A percentile compares a stretch with the other conserved stretches of the same genome.
phyloP scores from a whole-genome alignment of 129 eudicot genomes.

The Erigeron canadensis region DNA sequence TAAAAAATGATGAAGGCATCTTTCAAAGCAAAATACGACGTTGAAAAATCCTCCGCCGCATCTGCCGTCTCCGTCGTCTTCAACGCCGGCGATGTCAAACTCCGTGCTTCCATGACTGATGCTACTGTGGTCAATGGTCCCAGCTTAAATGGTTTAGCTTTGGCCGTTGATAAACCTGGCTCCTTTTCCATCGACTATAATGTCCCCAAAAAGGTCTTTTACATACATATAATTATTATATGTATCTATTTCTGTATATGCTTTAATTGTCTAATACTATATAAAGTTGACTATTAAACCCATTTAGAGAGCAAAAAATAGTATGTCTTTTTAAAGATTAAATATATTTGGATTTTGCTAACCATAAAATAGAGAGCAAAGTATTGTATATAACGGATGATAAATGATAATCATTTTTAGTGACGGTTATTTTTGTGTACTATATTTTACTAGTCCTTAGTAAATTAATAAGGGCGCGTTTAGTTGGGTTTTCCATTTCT shows the following conservation, averaged over 20 bases:
- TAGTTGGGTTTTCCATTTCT: too few relatives aligned
- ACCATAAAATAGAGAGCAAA: too few relatives aligned
- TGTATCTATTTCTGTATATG: neutral
- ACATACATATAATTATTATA: neutral
- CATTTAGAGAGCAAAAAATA: too few relatives aligned
- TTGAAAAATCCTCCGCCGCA: slow-evolving; percentile 71
- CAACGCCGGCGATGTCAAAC: slow-evolving; percentile 84
- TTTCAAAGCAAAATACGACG: slow-evolving; percentile 59
- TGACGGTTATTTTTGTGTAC: too few relatives aligned
- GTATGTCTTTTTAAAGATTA: too few relatives aligned
- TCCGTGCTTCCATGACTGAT: slow-evolving; percentile 87
- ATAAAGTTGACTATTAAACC: too few relatives aligned
- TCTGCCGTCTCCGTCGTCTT: slow-evolving; percentile 66
- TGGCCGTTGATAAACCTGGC: slow-evolving; percentile 86
- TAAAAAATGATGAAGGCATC: slow-evolving; percentile 66
- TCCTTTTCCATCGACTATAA: slow-evolving; percentile 67
- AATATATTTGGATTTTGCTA: too few relatives aligned
- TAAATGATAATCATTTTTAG: too few relatives aligned
- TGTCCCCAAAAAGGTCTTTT: slow-evolving; percentile 68
- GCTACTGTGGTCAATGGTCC: slow-evolving; percentile 79
- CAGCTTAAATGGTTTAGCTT: slow-evolving; percentile 67
- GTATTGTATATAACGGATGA: too few relatives aligned
- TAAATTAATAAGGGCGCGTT: too few relatives aligned
- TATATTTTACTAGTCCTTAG: too few relatives aligned
- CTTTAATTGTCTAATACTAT: too few relatives aligned